Evolutionary conservation across 176 grass and related monocot species (phyloP).

Genomic region (bread wheat (Triticum aestivum)): DNA sequence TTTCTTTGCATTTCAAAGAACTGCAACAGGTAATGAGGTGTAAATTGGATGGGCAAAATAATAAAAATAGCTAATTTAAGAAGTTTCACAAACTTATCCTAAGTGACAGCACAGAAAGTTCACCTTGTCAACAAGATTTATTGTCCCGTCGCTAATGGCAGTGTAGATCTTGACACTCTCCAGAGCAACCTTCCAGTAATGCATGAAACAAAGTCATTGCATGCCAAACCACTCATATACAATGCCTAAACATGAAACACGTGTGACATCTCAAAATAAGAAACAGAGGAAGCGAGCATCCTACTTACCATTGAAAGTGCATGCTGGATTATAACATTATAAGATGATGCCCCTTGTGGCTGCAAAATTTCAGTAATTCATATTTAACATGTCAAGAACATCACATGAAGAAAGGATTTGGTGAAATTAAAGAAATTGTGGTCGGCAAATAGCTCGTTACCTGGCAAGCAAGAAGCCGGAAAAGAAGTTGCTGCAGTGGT

Average conservation of each 20-base stretch:
- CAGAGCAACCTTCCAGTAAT: constrained; percentile 69
- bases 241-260: constrained; percentile 28
- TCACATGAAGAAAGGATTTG: constrained; percentile 6
- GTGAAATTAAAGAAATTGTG: background rate
- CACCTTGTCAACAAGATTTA: constrained; percentile 99
- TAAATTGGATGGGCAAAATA: constrained; percentile 31
- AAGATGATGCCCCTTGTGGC: constrained; percentile 86
- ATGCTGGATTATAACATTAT: constrained; percentile 94
- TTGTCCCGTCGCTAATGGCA: constrained; percentile 85
- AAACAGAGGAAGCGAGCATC: background rate
- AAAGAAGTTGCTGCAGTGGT: constrained; percentile 78
- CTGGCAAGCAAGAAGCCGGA: constrained; percentile 90
- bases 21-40: constrained; percentile 44
- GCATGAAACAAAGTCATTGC: constrained; percentile 37
- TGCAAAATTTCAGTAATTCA: constrained; percentile 39
- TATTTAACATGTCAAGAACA: constrained; percentile 21
- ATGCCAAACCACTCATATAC: constrained; percentile 14
- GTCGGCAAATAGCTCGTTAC: constrained; percentile 43
- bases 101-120: constrained; percentile 2
- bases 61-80: constrained; percentile 22
- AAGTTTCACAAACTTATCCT: constrained; percentile 5
- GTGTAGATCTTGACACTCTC: constrained; percentile 98
- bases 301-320: constrained; percentile 86
- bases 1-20: constrained; percentile 99
- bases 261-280: background rate